These are phyloP conservation scores for Metschnikowia anglica DNA, from an alignment of 805 yeast species.

Conservation along the genomic window DNA sequence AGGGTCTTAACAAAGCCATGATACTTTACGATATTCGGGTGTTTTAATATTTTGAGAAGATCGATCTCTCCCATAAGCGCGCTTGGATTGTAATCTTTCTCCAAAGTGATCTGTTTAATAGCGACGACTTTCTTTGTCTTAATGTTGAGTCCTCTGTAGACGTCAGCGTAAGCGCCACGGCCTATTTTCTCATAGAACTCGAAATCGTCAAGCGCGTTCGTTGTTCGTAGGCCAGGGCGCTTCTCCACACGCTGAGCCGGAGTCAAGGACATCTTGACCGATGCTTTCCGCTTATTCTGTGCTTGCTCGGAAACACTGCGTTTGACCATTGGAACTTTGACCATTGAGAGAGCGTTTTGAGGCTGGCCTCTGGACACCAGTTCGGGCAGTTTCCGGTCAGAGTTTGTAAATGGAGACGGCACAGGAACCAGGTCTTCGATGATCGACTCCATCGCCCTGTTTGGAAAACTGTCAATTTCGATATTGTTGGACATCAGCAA, in stretches of 20 bases:
- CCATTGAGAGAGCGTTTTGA: neutral
- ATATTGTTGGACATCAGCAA: slow-evolving; percentile 14
- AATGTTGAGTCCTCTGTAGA: slow-evolving; percentile 70
- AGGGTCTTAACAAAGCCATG: slow-evolving; percentile 63
- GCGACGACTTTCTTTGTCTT: slow-evolving; percentile 71
- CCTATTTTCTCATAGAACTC: slow-evolving; percentile 68
- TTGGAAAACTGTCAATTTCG: slow-evolving; percentile 12
- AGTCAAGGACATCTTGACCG: slow-evolving; percentile 44
- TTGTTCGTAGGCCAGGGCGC: slow-evolving; percentile 36
- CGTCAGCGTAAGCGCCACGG: slow-evolving; percentile 88
- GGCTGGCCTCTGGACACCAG: no score
- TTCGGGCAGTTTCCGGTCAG: no score
- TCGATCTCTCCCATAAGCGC: slow-evolving; percentile 66
- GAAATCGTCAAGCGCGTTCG: slow-evolving; percentile 48
- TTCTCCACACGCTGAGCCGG: slow-evolving; percentile 55
- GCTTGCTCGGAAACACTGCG: no score
- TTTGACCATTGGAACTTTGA: no score
- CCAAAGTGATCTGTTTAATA: slow-evolving; percentile 71
- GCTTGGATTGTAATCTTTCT: slow-evolving; percentile 43
- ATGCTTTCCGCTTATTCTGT: slow-evolving; percentile 24
- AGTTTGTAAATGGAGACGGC: slow-evolving; percentile 1
- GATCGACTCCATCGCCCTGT: slow-evolving; percentile 5
- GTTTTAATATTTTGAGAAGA: slow-evolving; percentile 60
- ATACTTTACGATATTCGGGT: slow-evolving; percentile 44
- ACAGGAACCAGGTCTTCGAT: slow-evolving; percentile 1